Percentiles rank a stretch among this genome's conserved stretches.
These are phyloP conservation scores for Psidium guajava DNA, from an alignment of 345 rosid genomes.

Conservation along the genomic window DNA sequence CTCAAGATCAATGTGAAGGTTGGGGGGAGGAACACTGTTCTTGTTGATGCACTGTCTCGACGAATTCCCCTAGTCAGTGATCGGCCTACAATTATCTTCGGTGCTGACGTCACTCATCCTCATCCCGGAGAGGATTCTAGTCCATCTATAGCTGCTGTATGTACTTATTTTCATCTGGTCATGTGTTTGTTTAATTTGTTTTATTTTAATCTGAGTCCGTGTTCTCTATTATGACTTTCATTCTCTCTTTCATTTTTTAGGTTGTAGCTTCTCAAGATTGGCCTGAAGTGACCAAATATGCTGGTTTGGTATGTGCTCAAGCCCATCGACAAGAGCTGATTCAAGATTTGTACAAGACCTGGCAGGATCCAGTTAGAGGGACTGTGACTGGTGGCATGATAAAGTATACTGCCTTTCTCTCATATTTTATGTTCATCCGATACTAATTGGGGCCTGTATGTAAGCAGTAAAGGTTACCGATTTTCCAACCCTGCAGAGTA, in stretches of 20 bases:
- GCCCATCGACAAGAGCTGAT: conserved; percentile 99
- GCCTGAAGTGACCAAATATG: conserved; percentile 98
- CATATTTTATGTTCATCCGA: neutral
- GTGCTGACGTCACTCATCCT: conserved; percentile 99
- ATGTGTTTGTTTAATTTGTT: neutral
- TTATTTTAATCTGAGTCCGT: neutral
- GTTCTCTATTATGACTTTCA: neutral
- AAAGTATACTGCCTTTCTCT: conserved; percentile 30
- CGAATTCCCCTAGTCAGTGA: conserved; percentile 95
- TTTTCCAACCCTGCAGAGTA: neutral
- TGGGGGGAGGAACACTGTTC: conserved; percentile 96
- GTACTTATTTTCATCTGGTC: neutral
- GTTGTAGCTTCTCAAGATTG: conserved; percentile 99
- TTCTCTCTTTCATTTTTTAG: conserved; percentile 10
- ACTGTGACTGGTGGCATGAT: conserved; percentile 96
- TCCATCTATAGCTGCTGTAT: conserved; percentile 99
- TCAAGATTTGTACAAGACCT: conserved; percentile 84
- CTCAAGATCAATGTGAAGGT: conserved; percentile 96
- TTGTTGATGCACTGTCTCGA: conserved; percentile 86
- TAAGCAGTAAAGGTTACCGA: neutral
- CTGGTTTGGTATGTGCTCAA: conserved; percentile 97
- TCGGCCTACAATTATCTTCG: conserved; percentile 89
- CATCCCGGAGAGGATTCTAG: conserved; percentile 99
- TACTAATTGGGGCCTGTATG: neutral
- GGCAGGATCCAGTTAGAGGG: conserved; percentile 95